Evolutionary conservation across 306 rosid species (phyloP), one percentile per base, ranked within the genome.

Genomic region (Castanea sativa): DNA sequence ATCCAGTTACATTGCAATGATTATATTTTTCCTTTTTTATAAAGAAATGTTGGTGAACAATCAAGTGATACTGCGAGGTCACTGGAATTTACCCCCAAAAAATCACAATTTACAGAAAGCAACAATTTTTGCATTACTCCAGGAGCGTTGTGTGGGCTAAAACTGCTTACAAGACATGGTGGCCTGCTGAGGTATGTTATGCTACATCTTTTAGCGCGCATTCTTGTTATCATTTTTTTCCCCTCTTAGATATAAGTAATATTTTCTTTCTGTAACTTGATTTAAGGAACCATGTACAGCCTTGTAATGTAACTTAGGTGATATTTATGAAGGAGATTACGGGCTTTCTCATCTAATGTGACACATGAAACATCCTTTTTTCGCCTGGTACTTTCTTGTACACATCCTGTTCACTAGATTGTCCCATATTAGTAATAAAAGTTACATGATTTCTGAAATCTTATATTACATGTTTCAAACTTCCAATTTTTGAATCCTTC

Each of bases 181-280:
- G 94, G 94, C 90, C 94, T 71, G 90, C 90, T 43, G 91, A 90
- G 87, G 94, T 90, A 84, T 76, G 60, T 65, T 33, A 73, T 53
- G 59, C 65, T 58, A 33, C 27, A 6, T 75, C 29, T 69, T 30
- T 68, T 71, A 8, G 64, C 57, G 12, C 49, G 16, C 75, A 23
- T 49, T 79, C 70, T 73, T 76, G 41, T 73, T 18, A 49, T 14
- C 6, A 11, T 19, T 23, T n/a, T 71, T 20, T 23, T 38, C 71
- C 32, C 80, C 57, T 80, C 68, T 12, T 19, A 41, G 11, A 56
- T 52, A 18, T 29, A 51, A 67, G 15, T 45, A 25, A 45, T 43
- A 58, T 9, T 4, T 59, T 73, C 21, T 73, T 29, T 68, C 51
- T 69, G 14, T 15, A 68, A 35, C 41, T 68, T 35, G 25, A 9